These are phyloP conservation scores for Trichosphaerium sp. DNA, from an alignment of 78 protist genomes.

Conservation along the genomic window DNA sequence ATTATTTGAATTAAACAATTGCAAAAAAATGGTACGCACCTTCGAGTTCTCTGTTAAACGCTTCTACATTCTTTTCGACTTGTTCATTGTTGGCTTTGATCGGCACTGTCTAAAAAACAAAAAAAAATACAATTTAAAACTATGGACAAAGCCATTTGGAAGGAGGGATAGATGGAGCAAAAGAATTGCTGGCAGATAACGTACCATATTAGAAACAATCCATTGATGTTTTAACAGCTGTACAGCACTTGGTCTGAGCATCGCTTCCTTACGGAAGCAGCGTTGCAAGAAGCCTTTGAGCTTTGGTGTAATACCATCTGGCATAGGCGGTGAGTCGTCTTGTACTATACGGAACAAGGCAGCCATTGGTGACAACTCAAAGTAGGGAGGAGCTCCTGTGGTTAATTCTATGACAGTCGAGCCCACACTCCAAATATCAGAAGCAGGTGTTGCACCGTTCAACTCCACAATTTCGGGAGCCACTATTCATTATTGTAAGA, in stretches of 20 bases:
- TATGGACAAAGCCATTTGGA: too few relatives aligned
- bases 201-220: too few relatives aligned
- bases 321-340: conserved; percentile 91
- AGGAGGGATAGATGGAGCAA: too few relatives aligned
- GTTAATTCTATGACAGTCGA: conserved; percentile 91
- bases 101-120: too few relatives aligned
- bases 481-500: too few relatives aligned
- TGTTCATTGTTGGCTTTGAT: conserved; percentile 37
- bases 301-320: conserved; percentile 77
- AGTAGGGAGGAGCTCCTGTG: conserved; percentile 92
- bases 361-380: conserved; percentile 85
- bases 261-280: conserved; percentile 83
- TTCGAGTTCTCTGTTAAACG: conserved; percentile 29
- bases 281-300: conserved; percentile 63
- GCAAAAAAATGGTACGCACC: too few relatives aligned
- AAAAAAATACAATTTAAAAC: too few relatives aligned
- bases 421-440: conserved; percentile 90
- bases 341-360: conserved; percentile 94
- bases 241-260: conserved; percentile 64
- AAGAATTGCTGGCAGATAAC: too few relatives aligned
- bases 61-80: conserved; percentile 35
- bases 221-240: conserved; percentile 71
- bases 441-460: conserved; percentile 28
- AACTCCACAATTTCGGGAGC: conserved; percentile 81
- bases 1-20: too few relatives aligned